Evolutionary conservation across 371 early-diverging fungal genomes (phyloP).

Genomic region (Umbelopsis sp.): DNA sequence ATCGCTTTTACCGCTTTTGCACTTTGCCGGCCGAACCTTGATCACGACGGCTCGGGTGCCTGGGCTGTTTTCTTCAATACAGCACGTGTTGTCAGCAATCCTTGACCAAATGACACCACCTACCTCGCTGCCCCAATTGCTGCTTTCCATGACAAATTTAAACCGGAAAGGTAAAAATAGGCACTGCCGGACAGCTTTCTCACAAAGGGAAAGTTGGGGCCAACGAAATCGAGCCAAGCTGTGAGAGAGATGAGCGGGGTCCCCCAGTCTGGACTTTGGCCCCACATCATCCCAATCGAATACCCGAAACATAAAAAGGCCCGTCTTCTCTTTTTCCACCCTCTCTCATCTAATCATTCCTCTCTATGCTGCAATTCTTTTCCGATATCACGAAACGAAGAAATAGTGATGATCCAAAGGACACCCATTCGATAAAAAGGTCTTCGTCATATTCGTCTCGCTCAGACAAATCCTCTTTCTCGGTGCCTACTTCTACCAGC

Average conservation of each 20-base stretch:
- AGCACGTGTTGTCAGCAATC: not conserved
- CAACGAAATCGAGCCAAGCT: not conserved
- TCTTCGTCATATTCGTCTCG: slow-evolving; percentile 12
- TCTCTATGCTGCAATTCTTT: slow-evolving; percentile 11
- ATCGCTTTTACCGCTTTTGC: too few relatives aligned
- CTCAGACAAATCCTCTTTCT: slow-evolving; percentile 5
- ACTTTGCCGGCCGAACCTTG: too few relatives aligned
- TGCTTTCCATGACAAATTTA: not conserved
- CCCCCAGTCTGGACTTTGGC: slow-evolving; percentile 4
- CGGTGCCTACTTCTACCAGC: not conserved
- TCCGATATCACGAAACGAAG: slow-evolving; percentile 15
- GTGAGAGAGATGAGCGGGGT: not conserved
- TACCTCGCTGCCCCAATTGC: not conserved
- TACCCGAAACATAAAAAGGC: not conserved
- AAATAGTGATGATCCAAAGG: slow-evolving; percentile 14
- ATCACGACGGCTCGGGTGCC: too few relatives aligned
- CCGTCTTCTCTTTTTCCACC: not conserved
- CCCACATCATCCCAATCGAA: not conserved
- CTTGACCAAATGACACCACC: too few relatives aligned
- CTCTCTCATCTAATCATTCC: not conserved
- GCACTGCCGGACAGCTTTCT: not conserved
- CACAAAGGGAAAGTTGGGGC: not conserved
- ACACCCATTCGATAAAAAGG: slow-evolving; percentile 6
- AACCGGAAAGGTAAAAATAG: not conserved
- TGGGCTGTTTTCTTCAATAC: too few relatives aligned